These are phyloP conservation scores for Neonectria hederae DNA, from an alignment of 2,329 filamentous ascomycete genomes.

Conservation along the genomic window DNA sequence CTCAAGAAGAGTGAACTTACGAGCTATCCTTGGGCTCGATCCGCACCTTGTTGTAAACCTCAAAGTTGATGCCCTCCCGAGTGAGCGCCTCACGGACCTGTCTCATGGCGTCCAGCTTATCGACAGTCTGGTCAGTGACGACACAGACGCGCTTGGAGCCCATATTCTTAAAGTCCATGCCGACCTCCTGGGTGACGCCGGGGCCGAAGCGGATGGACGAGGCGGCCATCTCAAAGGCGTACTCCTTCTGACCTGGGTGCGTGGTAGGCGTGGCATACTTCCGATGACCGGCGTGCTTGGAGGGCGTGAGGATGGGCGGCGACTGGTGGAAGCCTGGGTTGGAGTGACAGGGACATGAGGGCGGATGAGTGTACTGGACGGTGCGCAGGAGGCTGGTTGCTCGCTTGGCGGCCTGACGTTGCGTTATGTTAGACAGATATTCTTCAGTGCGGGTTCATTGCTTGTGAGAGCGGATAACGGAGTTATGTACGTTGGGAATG, in stretches of 20 bases:
- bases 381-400: conserved; percentile 82
- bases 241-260: conserved; percentile 79
- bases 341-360: conserved; percentile 90
- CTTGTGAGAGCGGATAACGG: background rate
- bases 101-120: conserved; percentile 86
- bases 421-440: conserved; percentile 1
- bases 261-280: conserved; percentile 77
- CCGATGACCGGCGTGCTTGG: conserved; percentile 50
- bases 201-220: conserved; percentile 94
- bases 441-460: background rate
- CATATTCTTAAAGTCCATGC: conserved; percentile 97
- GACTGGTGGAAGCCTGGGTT: conserved; percentile 83
- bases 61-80: conserved; percentile 80
- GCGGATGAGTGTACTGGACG: conserved; percentile 90
- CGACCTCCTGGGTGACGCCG: conserved; percentile 92
- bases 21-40: conserved; percentile 96
- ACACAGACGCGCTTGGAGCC: conserved; percentile 87
- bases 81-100: conserved; percentile 85
- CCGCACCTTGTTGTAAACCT: conserved; percentile 81
- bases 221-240: conserved; percentile 98
- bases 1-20: conserved; percentile 56
- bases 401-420: conserved; percentile 64
- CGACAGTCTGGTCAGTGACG: conserved; percentile 87
- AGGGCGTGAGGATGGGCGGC: conserved; percentile 64
- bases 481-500: conserved; percentile 47